phyloP scores from a whole-genome alignment of 208 protist species.

The Entamoeba histolytica region DNA sequence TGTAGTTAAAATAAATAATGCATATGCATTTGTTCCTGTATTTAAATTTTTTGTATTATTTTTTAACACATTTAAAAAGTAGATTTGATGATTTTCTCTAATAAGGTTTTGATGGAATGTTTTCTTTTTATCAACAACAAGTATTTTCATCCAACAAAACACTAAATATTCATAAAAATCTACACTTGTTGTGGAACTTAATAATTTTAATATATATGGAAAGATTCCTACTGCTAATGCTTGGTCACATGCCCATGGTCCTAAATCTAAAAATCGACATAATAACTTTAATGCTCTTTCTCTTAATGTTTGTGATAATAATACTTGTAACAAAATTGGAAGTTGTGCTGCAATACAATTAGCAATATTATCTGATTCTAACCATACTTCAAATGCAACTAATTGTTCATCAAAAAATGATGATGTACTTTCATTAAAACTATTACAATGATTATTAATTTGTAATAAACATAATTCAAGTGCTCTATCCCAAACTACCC shows the following conservation, averaged over 20 bases:
- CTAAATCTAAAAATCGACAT: constrained; percentile 4
- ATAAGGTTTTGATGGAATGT: not conserved
- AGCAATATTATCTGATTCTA: not conserved
- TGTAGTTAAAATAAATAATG: not conserved
- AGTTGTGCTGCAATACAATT: not conserved
- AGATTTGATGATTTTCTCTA: not conserved
- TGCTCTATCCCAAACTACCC: not conserved
- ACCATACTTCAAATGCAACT: not conserved
- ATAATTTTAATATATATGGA: not conserved
- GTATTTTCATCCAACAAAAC: not conserved
- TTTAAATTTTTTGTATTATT: not conserved
- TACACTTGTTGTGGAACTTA: not conserved
- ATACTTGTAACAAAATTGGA: constrained; percentile 9
- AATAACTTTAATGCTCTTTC: not conserved
- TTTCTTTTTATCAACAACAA: not conserved
- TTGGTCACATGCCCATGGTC: not conserved
- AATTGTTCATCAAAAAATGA: constrained; percentile 10
- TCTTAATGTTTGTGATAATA: not conserved
- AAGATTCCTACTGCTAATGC: constrained; percentile 6
- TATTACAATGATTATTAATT: not conserved
- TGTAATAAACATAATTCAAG: not conserved
- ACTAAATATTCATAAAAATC: not conserved
- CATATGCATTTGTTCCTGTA: not conserved
- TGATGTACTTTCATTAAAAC: not conserved
- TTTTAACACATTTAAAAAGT: not conserved